phyloP scores from a whole-genome alignment of 768 basidiomycete species.

The Baorangia bicolor region DNA sequence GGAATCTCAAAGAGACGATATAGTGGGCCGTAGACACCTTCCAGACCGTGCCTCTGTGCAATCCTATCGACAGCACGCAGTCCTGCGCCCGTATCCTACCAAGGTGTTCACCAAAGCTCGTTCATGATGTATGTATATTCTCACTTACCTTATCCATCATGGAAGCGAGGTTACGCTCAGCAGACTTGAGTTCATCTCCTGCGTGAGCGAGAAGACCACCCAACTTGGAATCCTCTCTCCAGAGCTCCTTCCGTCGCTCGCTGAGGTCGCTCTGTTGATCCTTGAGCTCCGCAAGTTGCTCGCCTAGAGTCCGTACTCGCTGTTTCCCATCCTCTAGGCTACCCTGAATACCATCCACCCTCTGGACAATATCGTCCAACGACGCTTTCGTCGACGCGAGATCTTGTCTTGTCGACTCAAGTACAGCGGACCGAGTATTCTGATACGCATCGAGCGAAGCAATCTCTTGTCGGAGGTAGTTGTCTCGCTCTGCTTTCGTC shows the following conservation, averaged over 20 bases:
- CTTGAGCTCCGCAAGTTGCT: constrained; percentile 59
- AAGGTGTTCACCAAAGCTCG: background rate
- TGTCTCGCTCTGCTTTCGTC: constrained; percentile 80
- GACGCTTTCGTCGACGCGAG: constrained; percentile 47
- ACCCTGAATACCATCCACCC: constrained; percentile 53
- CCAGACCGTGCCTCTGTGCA: constrained; percentile 66
- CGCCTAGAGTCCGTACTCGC: constrained; percentile 54
- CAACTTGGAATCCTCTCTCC: constrained; percentile 93
- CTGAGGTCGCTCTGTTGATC: constrained; percentile 65
- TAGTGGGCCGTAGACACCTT: constrained; percentile 90
- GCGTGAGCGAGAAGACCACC: constrained; percentile 75
- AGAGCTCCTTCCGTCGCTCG: constrained; percentile 88
- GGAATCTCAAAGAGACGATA: constrained; percentile 92
- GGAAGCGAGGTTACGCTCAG: constrained; percentile 74
- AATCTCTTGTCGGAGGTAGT: constrained; percentile 79
- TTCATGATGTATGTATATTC: background rate
- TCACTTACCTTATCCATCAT: constrained; percentile 92
- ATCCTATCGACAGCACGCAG: constrained; percentile 85
- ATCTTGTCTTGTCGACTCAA: constrained; percentile 54
- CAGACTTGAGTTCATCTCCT: constrained; percentile 73
- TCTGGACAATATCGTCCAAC: constrained; percentile 55
- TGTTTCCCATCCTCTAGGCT: constrained; percentile 66
- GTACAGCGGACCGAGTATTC: constrained; percentile 50
- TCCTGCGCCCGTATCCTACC: constrained; percentile 87
- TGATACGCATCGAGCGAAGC: constrained; percentile 62